Evolutionary conservation across 2,329 filamentous ascomycete species (phyloP), one percentile per base, ranked within the genome.

Genomic region (Mariannaea elegans): DNA sequence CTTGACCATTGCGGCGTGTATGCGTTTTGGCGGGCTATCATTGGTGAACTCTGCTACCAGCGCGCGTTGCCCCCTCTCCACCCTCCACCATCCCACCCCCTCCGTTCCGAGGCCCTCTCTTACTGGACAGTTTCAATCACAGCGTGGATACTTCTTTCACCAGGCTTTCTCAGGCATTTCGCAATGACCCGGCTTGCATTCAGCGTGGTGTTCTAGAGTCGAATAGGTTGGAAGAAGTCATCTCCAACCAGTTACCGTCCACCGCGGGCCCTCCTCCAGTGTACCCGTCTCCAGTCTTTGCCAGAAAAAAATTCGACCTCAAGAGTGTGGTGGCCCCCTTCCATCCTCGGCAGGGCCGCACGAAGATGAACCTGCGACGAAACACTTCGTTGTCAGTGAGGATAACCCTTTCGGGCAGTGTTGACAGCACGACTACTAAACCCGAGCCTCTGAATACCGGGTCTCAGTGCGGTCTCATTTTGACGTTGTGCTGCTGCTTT

Each of bases 11-110:
- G 52, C 60, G 62, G 66, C 63, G 66, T 67, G 66, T 66, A 64
- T 70, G 56, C 56, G 51, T 68, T 71, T 68, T 71, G 65, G 54
- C 64, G 57, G 54, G 36, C 38, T 38, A 38, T 50, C 8, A 71
- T 71, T 71, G 68, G 68, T 38, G 47, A 19, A 31, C 10, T 41
- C 18, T 38, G 51, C 54, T 47, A 51, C 56, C 63, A 67, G 62
- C 67, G 65, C 65, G 64, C 62, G 57, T 61, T 65, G 58, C 45
- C 54, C 58, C 60, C 55, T 64, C 61, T 55, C 65, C 53, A 53
- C 45, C 59, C 50, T 36, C 45, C 36, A 41, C 49, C 38, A 27
- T 36, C 36, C 62, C 61, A 59, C 63, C 63, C 60, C 58, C 56
- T 54, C 34, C 16, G 6, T 24, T 49, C 50, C 50, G 44, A 54